phyloP scores from a whole-genome alignment of 1,139 yeast species.

The Pichia terricola region DNA sequence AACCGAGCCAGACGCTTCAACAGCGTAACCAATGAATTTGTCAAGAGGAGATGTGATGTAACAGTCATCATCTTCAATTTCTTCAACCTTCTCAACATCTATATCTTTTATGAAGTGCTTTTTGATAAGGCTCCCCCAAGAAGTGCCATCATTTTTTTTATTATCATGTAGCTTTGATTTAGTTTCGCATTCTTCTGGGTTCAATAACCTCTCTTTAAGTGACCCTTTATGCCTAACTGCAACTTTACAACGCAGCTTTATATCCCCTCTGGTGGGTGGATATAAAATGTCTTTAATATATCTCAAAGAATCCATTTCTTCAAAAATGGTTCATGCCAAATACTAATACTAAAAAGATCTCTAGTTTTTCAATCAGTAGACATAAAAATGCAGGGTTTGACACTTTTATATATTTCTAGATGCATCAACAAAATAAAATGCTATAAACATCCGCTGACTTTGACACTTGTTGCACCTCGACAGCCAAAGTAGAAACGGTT shows the following conservation, averaged over 20 bases:
- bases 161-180: background rate
- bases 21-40: slow-evolving; percentile 9
- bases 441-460: too few species aligned
- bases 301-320: background rate
- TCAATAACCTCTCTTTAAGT: background rate
- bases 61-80: slow-evolving; percentile 5
- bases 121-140: too few species aligned
- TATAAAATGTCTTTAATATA: slow-evolving; percentile 2
- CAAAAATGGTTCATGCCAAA: too few species aligned
- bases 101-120: background rate
- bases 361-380: too few species aligned
- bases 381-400: too few species aligned
- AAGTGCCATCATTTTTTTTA: background rate
- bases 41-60: slow-evolving; percentile 11
- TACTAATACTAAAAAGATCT: too few species aligned
- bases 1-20: slow-evolving; percentile 24
- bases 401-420: too few species aligned
- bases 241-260: slow-evolving; percentile 2
- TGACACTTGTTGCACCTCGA: too few species aligned
- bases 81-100: slow-evolving; percentile 2
- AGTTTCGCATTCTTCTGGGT: background rate
- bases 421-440: too few species aligned
- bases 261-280: slow-evolving; percentile 6
- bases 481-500: too few species aligned
- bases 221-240: background rate